Base-by-base conservation (phyloP, 345 rosid species). In the Gossypium sturtianum region DNA sequence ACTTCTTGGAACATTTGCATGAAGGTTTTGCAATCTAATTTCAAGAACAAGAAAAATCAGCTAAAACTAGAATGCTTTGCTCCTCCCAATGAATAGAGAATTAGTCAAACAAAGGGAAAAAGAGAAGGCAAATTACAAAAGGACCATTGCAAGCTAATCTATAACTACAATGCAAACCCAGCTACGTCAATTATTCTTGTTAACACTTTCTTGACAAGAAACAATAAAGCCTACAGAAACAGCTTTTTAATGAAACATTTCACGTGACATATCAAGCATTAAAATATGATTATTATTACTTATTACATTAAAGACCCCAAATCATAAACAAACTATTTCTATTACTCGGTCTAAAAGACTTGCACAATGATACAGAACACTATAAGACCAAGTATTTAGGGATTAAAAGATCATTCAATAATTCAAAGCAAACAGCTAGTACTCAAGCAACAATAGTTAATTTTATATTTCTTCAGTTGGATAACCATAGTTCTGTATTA, bases 1-100 rank as follows among this genome's bases (percentile, higher is more conserved):
- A 91, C 89, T 79, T 92, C 94, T 82, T 86, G 85, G 77, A 92
- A 75, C 70, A 7, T 86, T 70, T 94, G 90, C 98, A 89, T 94
- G 73, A 94, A 94, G 23, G 80, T 82, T 82, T 90, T 94, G 85
- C 97, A 89, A 77, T 94, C 98, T 94, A 86, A 71, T 41, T 43
- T 25, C 0, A 4, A 75, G 15, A 34, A 19, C 1, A 49, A 27
- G 52, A 58, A 45, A 51, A 56, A 19, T 25, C 7, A 41, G 23
- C n/a, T 9, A 51, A 56, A 29, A 12, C 5, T n/a, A 45, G 5
- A 20, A 56, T 34, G 15, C 6, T 3, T n/a, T 12, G 25, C 19
- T 6, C 16, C 48, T 11, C 63, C 38, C 7, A 44, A 72, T 3
- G 7, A 20, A 43, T 57, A 52, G 19, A 57, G 7, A 43, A 5